Evolutionary conservation across 306 rosid genomes (phyloP).

Genomic region (Citrullus amarus): DNA sequence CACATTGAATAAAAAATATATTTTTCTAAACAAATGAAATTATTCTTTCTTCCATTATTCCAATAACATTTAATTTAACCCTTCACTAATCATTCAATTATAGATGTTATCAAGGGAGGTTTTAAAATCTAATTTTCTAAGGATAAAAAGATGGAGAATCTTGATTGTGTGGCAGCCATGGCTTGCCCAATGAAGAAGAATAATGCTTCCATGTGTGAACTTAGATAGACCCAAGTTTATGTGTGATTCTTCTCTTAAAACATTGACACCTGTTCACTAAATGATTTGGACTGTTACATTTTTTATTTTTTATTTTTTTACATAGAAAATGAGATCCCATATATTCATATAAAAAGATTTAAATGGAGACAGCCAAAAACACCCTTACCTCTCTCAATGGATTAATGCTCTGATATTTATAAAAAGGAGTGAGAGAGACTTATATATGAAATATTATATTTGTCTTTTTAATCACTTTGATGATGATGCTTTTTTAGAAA

Average conservation of each 20-base stretch:
- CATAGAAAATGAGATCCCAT: neutral
- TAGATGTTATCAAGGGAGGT: no score
- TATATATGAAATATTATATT: neutral
- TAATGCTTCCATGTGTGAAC: neutral
- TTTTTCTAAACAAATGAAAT: neutral
- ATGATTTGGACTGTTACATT: neutral
- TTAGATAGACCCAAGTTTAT: neutral
- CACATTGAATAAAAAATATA: neutral
- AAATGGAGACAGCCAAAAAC: constrained; percentile 2
- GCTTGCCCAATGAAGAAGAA: neutral
- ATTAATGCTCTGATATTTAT: neutral
- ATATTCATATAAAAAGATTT: neutral
- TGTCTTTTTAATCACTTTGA: neutral
- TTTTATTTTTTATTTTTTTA: neutral
- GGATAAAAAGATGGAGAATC: neutral
- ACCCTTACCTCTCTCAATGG: constrained; percentile 4
- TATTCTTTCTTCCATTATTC: neutral
- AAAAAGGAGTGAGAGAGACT: neutral
- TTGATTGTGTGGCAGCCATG: neutral
- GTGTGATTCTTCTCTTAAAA: neutral
- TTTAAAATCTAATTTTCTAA: neutral
- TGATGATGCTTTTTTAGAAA: neutral
- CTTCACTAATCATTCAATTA: no score
- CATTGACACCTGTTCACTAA: neutral
- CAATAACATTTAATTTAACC: neutral